Base-by-base conservation (phyloP, 2,329 filamentous ascomycete genomes). In the Monilinia vaccinii-corymbosi region DNA sequence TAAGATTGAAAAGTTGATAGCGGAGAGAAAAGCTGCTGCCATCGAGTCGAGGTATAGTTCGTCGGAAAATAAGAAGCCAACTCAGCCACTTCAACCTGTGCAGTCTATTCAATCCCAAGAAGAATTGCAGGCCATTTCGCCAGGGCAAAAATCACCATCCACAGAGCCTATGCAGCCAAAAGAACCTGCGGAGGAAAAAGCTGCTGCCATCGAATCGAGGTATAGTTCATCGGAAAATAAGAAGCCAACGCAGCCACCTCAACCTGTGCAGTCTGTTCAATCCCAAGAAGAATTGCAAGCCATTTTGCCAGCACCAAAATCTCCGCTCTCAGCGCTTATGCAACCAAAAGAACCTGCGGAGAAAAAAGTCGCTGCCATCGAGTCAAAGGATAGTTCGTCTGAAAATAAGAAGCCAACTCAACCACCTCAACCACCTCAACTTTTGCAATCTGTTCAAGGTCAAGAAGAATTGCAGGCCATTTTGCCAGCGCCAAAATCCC, bases 21-120 rank as follows among this genome's bases (percentile, higher is more conserved):
- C 55, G 2, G 44, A 57, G 31, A 57, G 45, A 18, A 57, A 57
- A 57, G 55, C 55, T 47, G 55, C 45, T 21, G 45, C 55, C 2
- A 50, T 53, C 5, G 25, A 40, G 34, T 28, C 25, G 25, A 53
- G 50, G n/a, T 31, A 25, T 53, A 13, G 18, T 53, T 53, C 50
- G 11, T 23, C 38, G 25, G 18, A 32, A 21, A 53, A 53, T 16
- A 32, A 21, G 9, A 3, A 44, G 4, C 2, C 40, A 44, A 4
- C 7, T 44, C 51, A 44, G 23, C 13, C 18, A 32, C 4, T 13
- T 21, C 51, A 53, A 9, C 16, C 11, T 21, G 4, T 28, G 5
- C 14, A 51, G 34, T 7, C 16, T 28, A 10, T 40, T 25, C 10
- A 40, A n/a, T 2, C 23, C n/a, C 5, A 36, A 25, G 16, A 53